A percentile compares a stretch with the other conserved stretches of the same genome.
Evolutionary conservation across 2,329 filamentous ascomycete genomes (phyloP).

Genomic region (Aspergillus neotritici): DNA sequence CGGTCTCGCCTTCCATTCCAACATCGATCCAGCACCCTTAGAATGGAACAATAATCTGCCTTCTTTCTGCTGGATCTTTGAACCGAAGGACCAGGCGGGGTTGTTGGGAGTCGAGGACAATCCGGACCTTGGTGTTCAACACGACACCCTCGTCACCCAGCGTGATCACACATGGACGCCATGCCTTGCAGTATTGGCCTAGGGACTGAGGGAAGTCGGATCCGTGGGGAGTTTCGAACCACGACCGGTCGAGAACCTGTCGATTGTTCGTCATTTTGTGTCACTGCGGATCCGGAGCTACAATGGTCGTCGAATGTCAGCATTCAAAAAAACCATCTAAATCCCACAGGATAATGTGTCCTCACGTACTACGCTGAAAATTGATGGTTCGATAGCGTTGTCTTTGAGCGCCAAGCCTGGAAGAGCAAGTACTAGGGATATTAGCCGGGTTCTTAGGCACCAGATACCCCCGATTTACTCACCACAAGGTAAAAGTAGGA

Average conservation of each 20-base stretch:
- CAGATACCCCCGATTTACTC: too few relatives aligned
- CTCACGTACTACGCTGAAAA: too few relatives aligned
- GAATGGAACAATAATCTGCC: neutral
- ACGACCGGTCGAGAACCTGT: neutral
- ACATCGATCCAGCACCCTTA: neutral
- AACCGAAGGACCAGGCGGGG: neutral
- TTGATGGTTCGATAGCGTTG: too few relatives aligned
- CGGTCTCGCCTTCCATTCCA: neutral
- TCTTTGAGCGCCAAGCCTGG: too few relatives aligned
- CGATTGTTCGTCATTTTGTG: too few relatives aligned
- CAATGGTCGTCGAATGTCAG: too few relatives aligned
- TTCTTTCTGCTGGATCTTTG: neutral
- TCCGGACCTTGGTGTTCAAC: neutral
- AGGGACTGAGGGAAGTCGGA: neutral
- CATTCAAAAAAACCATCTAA: too few relatives aligned
- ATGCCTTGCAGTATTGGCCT: neutral
- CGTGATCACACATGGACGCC: neutral
- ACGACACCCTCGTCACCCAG: neutral
- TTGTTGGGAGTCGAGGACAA: neutral
- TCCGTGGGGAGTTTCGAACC: neutral
- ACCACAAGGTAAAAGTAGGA: too few relatives aligned
- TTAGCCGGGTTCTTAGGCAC: too few relatives aligned
- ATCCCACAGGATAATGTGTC: too few relatives aligned
- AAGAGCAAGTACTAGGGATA: too few relatives aligned
- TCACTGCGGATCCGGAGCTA: too few relatives aligned